Percentiles rank a stretch among this genome's conserved stretches.
Conservation (phyloP, 225 moss, liverwort and hornwort species). For the Ulota crispa region DNA sequence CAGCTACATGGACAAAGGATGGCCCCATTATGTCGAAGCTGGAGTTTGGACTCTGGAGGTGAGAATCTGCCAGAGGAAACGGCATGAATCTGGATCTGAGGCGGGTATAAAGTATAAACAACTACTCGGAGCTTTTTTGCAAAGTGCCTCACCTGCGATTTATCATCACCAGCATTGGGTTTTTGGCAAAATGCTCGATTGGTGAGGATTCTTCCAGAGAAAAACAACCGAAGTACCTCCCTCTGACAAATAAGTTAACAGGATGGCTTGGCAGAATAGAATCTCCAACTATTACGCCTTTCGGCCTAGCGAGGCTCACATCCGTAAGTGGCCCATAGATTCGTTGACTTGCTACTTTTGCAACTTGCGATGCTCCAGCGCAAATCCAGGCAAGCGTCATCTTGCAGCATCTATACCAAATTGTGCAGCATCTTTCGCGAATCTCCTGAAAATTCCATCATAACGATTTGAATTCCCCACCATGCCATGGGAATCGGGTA, state of each 20-base stretch:
- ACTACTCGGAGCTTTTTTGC: not conserved
- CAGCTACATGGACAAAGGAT: not conserved
- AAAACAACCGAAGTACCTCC: not conserved
- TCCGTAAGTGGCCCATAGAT: not conserved
- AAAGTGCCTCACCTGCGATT: not conserved
- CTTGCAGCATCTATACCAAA: not conserved
- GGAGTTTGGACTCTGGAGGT: not conserved
- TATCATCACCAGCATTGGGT: not conserved
- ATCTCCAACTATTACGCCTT: constrained; percentile 18
- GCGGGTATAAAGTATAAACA: too few relatives aligned
- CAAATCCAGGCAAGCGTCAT: constrained; percentile 4
- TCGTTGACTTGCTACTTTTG: constrained; percentile 21
- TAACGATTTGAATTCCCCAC: not conserved
- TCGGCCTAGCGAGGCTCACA: not conserved
- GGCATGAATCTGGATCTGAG: not conserved
- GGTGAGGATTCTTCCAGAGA: too few relatives aligned
- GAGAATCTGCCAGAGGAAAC: not conserved
- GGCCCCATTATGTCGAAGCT: too few relatives aligned
- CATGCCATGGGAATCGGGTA: not conserved
- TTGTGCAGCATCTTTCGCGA: constrained; percentile 5
- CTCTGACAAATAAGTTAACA: constrained; percentile 6
- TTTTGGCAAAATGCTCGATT: not conserved
- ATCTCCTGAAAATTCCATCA: not conserved
- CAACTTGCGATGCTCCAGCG: constrained; percentile 9
- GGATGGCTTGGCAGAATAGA: not conserved